A percentile compares a stretch with the other conserved stretches of the same genome.
Conservation (phyloP, 805 yeast genomes). For the Candida patagonica region DNA sequence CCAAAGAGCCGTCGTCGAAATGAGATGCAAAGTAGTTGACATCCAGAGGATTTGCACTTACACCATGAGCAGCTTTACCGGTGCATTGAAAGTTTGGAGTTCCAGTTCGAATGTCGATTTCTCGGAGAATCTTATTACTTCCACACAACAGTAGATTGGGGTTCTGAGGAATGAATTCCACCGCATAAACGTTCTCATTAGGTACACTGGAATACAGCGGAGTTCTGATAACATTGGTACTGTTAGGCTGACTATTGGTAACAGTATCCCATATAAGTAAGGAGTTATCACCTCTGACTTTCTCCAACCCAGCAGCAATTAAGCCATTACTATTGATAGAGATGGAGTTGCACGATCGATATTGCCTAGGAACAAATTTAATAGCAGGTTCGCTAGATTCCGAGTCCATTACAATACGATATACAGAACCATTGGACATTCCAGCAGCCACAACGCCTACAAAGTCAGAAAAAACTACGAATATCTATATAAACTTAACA, state of each 20-base stretch:
- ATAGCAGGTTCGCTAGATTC: slow-evolving; percentile 15
- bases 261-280: slow-evolving; percentile 71
- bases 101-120: slow-evolving; percentile 64
- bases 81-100: slow-evolving; percentile 49
- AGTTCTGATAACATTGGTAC: slow-evolving; percentile 12
- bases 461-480: not conserved
- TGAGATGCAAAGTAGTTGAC: slow-evolving; percentile 60
- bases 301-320: slow-evolving; percentile 71
- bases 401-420: slow-evolving; percentile 47
- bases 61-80: slow-evolving; percentile 60
- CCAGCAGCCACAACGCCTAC: slow-evolving; percentile 51
- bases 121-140: slow-evolving; percentile 66
- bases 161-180: slow-evolving; percentile 55
- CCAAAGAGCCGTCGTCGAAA: slow-evolving; percentile 76
- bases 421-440: slow-evolving; percentile 57
- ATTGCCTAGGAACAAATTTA: slow-evolving; percentile 49
- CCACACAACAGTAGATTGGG: slow-evolving; percentile 55
- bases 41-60: slow-evolving; percentile 61
- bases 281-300: slow-evolving; percentile 66
- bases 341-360: slow-evolving; percentile 66
- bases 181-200: slow-evolving; percentile 65
- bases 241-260: slow-evolving; percentile 26
- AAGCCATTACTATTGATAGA: slow-evolving; percentile 58
- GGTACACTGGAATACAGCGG: slow-evolving; percentile 42
- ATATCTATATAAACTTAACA: not conserved